Evolutionary conservation across 768 basidiomycete species (phyloP), one percentile per base, ranked within the genome.

Genomic region (Suillus subaureus): DNA sequence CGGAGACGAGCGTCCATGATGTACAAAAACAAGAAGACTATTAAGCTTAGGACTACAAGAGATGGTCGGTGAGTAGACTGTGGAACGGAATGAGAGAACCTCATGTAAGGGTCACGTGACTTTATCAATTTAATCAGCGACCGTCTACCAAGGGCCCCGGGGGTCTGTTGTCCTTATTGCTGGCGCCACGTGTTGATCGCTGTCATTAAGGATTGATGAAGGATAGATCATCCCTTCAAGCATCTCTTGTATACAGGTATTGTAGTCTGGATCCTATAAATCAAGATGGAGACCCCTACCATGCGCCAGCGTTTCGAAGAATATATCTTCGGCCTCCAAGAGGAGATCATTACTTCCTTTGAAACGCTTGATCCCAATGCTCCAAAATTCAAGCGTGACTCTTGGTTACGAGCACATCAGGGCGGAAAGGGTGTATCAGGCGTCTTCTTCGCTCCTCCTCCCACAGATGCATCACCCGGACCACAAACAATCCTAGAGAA

Each of bases 1-100:
- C 96, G 86, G 56, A 95, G 85, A 65, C 96, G 84, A 63, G 96
- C 95, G 74, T 97, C 94, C 87, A 95, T 94, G 61, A 33, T 63
- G 52, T n/a, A 61, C 61, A 54, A 7, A 9, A 51, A 55, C 45
- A 39, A 69, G 16, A 61, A 49, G 12, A 23, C 56, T 33, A 49
- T 47, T 33, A n/a, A 18, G 39, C 18, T 51, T 28, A 26, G 26
- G 18, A 12, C 26, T 42, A 60, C 26, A 39, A 39, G 23, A 39
- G 56, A 57, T 37, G 23, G 56, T 23, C 37, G n/a, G 57, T 8
- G 23, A 26, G 56, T 16, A 40, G 39, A 43, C 57, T 9, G 40
- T 42, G 47, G 39, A 39, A 37, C n/a, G 7, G 28, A 49, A 61
- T 54, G 37, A 40, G 16, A 21, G 35, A 40, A 7, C 23, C 39